Conservation (phyloP, 306 rosid species). For the Prunus kanzakura region DNA sequence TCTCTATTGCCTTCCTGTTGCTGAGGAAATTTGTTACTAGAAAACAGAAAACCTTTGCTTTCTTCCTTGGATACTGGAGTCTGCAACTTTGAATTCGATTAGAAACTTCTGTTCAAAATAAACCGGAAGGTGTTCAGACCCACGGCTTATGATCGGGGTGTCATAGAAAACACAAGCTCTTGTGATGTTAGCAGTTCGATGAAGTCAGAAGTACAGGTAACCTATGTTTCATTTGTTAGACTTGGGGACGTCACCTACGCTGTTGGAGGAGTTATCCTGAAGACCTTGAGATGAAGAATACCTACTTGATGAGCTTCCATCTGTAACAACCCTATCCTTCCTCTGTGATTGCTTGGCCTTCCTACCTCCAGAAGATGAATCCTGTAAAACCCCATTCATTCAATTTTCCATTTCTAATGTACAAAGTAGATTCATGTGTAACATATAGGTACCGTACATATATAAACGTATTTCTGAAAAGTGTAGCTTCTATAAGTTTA, state of each 20-base stretch:
- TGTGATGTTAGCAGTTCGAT: conserved; percentile 3
- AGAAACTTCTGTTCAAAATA: background rate
- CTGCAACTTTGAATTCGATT: background rate
- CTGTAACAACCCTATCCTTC: conserved; percentile 44
- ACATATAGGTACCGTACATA: too few species aligned
- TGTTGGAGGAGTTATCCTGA: conserved; percentile 74
- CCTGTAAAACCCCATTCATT: conserved; percentile 42
- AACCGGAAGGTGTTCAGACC: background rate
- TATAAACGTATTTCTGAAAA: background rate
- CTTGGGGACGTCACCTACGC: conserved; percentile 60
- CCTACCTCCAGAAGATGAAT: conserved; percentile 44
- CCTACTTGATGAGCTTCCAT: conserved; percentile 63
- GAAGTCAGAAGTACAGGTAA: conserved; percentile 15
- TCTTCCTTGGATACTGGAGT: background rate
- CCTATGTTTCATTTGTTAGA: conserved; percentile 33
- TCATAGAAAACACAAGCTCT: conserved; percentile 6
- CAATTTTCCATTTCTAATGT: conserved; percentile 7
- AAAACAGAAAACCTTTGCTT: background rate
- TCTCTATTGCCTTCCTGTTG: background rate
- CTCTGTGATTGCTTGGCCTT: conserved; percentile 66
- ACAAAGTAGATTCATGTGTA: background rate
- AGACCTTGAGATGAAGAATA: conserved; percentile 65
- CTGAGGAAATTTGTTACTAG: background rate
- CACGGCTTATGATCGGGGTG: conserved; percentile 2
- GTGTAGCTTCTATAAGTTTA: conserved; percentile 12